Percentiles rank a stretch among this genome's conserved stretches.
These are phyloP conservation scores for Barnettozyma californica DNA, from an alignment of 805 yeast species.

Conservation along the genomic window DNA sequence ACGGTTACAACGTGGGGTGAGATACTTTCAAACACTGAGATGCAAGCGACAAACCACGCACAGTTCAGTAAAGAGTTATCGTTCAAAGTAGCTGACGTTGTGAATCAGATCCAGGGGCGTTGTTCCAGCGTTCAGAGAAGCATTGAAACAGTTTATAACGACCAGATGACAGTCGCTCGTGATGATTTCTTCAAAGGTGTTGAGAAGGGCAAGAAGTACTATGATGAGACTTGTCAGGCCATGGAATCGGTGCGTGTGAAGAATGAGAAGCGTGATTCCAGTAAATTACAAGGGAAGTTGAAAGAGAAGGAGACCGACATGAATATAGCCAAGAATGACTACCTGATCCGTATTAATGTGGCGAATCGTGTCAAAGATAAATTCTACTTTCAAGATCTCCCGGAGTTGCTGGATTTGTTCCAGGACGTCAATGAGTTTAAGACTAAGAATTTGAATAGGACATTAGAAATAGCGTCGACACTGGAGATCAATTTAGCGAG, in stretches of 20 bases:
- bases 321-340: constrained; percentile 84
- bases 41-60: constrained; percentile 61
- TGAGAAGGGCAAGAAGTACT: constrained; percentile 51
- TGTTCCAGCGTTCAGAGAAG: constrained; percentile 49
- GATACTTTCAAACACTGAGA: constrained; percentile 76
- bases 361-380: constrained; percentile 92
- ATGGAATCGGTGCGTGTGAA: constrained; percentile 81
- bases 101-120: constrained; percentile 47
- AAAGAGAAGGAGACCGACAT: constrained; percentile 67
- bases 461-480: constrained; percentile 54
- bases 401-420: constrained; percentile 78
- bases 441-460: constrained; percentile 62
- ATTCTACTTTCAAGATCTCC: constrained; percentile 86
- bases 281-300: constrained; percentile 41
- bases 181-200: constrained; percentile 28
- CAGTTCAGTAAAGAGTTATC: constrained; percentile 56
- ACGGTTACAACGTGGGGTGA: constrained; percentile 88
- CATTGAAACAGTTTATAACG: constrained; percentile 50
- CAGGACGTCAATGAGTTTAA: constrained; percentile 83
- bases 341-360: constrained; percentile 71
- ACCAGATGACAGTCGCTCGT: constrained; percentile 42
- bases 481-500: constrained; percentile 55
- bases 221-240: constrained; percentile 72
- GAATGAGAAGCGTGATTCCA: constrained; percentile 54
- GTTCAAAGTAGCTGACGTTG: constrained; percentile 54